Base-by-base conservation (phyloP, 2,329 filamentous ascomycete genomes). In the Fusarium setosum region DNA sequence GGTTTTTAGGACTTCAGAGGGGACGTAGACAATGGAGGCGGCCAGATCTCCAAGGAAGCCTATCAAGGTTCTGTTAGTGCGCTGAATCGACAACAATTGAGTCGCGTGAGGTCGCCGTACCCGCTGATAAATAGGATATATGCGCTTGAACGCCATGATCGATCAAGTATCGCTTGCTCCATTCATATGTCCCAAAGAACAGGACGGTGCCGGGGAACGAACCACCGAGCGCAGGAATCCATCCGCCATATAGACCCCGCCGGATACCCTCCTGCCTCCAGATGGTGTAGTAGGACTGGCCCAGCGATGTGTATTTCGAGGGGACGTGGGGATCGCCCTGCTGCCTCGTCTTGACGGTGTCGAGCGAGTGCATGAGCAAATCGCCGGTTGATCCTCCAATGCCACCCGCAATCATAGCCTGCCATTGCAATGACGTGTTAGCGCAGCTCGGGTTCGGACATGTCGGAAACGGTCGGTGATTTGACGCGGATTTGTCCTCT, bases 1-100 rank as follows among this genome's bases (percentile, higher is more conserved):
- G n/a, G 96, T 99, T 79, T 99, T 99, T 69, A 99, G 86, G 6
- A 99, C 96, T 79, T 99, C 96, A 12, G 95, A 97, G 5, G 96
- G 96, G 5, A 99, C 96, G 75, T 99, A 99, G 60, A 97, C 87
- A 61, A 97, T 85, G 1, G 94, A 97, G 2, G 96, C 95, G 41
- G 93, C 95, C 20, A 97, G 84, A 75, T 99, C 96, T 62, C 95
- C 96, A 60, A 97, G 76, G 71, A 98, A 94, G n/a, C 95, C 93
- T 94, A 29, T n/a, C 26, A 21, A 3, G 2, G 20, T 17, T 17
- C 18, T 18, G 63, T 69, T 50, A 56, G 52, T 13, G 21, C 23
- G 42, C 18, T 18, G 11, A 6, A 20, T 42, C 8, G 12, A 15
- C 40, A 29, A 21, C 34, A 6, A 17, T 41, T 10, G 5, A 21